Conservation (phyloP, 345 rosid species). For the Hibiscus trionum region DNA sequence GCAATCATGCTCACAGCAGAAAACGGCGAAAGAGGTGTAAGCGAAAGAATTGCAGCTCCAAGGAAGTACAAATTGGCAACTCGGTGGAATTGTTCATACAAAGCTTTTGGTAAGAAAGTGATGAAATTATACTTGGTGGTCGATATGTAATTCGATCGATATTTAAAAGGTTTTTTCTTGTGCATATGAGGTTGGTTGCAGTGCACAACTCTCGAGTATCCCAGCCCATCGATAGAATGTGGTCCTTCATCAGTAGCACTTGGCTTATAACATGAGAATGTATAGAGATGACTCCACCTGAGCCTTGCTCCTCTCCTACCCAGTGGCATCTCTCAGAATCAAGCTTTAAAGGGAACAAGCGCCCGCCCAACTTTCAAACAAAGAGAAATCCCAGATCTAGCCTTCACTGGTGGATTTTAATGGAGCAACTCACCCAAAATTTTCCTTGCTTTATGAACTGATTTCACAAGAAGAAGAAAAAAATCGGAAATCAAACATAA, state of each 20-base stretch:
- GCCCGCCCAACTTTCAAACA: conserved; percentile 10
- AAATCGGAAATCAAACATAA: conserved; percentile 11
- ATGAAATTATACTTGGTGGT: conserved; percentile 75
- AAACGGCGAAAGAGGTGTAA: conserved; percentile 76
- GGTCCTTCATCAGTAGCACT: conserved; percentile 34
- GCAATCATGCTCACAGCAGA: conserved; percentile 82
- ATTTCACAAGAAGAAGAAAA: conserved; percentile 7
- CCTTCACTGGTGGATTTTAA: conserved; percentile 11
- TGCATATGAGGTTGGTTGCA: conserved; percentile 81
- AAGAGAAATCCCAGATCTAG: conserved; percentile 12
- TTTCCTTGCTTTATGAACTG: conserved; percentile 23
- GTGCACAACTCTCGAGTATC: conserved; percentile 58
- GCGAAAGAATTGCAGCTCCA: conserved; percentile 66
- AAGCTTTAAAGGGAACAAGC: conserved; percentile 10
- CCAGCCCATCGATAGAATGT: conserved; percentile 57
- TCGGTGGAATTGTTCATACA: conserved; percentile 86
- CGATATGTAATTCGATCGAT: conserved; percentile 68
- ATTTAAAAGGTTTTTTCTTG: conserved; percentile 57
- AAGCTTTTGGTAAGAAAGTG: conserved; percentile 78
- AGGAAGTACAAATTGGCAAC: conserved; percentile 94
- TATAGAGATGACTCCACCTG: conserved; percentile 66
- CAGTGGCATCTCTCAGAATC: conserved; percentile 48
- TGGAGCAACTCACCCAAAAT: conserved; percentile 6
- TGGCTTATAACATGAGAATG: conserved; percentile 73
- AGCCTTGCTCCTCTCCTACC: conserved; percentile 79